These are phyloP conservation scores for Discostella stelligeroides DNA, from an alignment of 108 stramenopile species.

Conservation along the genomic window DNA sequence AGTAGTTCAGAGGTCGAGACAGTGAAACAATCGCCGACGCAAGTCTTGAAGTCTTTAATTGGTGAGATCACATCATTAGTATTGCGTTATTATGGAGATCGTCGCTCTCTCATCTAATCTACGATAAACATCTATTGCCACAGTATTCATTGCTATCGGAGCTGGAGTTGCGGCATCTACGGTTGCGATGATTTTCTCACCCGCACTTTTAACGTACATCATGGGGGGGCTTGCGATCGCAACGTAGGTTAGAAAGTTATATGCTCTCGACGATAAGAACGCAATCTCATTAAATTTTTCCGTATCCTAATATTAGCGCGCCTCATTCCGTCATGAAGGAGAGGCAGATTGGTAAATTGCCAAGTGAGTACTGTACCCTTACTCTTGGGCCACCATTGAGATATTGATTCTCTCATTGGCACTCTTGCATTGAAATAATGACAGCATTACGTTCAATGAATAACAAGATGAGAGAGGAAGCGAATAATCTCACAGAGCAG, in stretches of 20 bases:
- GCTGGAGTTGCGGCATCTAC: slow-evolving; percentile 17
- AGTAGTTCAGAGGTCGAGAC: background rate
- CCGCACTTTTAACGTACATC: background rate
- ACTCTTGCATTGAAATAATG: background rate
- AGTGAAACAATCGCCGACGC: too few species aligned
- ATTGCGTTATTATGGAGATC: background rate
- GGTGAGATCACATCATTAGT: background rate
- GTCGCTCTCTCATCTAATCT: background rate
- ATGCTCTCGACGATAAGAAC: too few species aligned
- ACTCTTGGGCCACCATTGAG: background rate
- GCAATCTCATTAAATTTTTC: too few species aligned
- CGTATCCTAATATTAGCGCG: background rate
- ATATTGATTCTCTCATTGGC: too few species aligned
- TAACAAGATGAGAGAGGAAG: slow-evolving; percentile 18
- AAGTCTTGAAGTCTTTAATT: slow-evolving; percentile 9
- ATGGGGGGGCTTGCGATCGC: slow-evolving; percentile 24
- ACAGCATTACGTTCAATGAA: slow-evolving; percentile 25
- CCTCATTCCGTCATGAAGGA: slow-evolving; percentile 5
- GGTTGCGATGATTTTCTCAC: slow-evolving; percentile 23
- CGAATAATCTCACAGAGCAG: slow-evolving; percentile 7
- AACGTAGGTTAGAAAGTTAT: background rate
- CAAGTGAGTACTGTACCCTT: background rate
- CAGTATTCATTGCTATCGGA: background rate
- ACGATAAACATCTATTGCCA: background rate
- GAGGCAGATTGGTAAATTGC: too few species aligned